Evolutionary conservation across 2,329 filamentous ascomycete species (phyloP).

Genomic region (Diplodia intermedia): DNA sequence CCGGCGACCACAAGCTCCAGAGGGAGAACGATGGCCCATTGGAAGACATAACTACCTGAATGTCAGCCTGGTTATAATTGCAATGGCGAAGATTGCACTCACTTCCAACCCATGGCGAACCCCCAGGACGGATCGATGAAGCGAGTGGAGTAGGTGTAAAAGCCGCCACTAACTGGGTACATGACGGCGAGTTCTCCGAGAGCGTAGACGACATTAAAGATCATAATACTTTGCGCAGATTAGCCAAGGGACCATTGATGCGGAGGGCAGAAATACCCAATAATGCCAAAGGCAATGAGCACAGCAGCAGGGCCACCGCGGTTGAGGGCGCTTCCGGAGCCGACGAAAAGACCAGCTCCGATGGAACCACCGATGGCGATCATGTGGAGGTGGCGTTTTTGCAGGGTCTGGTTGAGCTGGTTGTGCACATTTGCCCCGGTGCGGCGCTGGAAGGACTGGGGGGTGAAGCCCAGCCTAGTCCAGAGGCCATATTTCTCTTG

Average conservation of each 20-base stretch:
- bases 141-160: conserved; percentile 88
- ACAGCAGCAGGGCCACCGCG: conserved; percentile 49
- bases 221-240: conserved; percentile 62
- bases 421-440: conserved; percentile 42
- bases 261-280: conserved; percentile 58
- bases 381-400: conserved; percentile 83
- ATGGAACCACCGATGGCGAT: conserved; percentile 96
- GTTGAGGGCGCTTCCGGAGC: conserved; percentile 61
- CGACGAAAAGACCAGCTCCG: conserved; percentile 78
- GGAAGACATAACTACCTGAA: conserved; percentile 68
- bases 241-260: background rate
- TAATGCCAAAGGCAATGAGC: conserved; percentile 58
- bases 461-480: conserved; percentile 50
- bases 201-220: conserved; percentile 91
- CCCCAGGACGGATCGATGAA: conserved; percentile 95
- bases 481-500: conserved; percentile 41
- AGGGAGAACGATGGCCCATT: conserved; percentile 85
- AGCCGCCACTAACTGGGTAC: conserved; percentile 90
- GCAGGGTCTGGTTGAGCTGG: conserved; percentile 65
- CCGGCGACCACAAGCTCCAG: conserved; percentile 88
- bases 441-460: conserved; percentile 49
- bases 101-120: conserved; percentile 92
- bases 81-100: too few relatives aligned
- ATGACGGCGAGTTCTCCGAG: conserved; percentile 89
- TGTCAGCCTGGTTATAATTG: too few relatives aligned